phyloP scores from a whole-genome alignment of 768 basidiomycete genomes.

The Clavulina sp. region DNA sequence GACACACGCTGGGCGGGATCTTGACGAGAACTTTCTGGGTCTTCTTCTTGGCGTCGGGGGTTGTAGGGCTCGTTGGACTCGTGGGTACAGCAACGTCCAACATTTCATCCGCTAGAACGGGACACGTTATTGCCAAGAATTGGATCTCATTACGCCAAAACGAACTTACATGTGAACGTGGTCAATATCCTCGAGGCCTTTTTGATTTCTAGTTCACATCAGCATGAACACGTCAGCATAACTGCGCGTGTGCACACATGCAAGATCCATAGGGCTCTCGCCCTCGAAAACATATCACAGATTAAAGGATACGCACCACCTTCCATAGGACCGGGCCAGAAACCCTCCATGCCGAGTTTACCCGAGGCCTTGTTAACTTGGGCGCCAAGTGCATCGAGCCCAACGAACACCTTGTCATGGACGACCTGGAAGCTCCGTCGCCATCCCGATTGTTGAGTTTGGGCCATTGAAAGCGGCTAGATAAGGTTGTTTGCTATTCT shows the following conservation, averaged over 20 bases:
- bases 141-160: neutral
- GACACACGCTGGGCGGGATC: neutral
- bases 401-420: neutral
- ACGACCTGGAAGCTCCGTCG: no score
- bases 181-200: slow-evolving; percentile 1
- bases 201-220: slow-evolving; percentile 1
- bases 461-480: no score
- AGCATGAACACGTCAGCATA: no score
- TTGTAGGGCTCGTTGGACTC: neutral
- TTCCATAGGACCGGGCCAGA: neutral
- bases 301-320: neutral
- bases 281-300: neutral
- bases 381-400: neutral
- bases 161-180: slow-evolving; percentile 1
- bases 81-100: neutral
- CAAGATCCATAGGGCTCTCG: no score
- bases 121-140: neutral
- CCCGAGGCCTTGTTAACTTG: neutral
- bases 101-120: neutral
- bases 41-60: neutral
- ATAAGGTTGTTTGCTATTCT: no score
- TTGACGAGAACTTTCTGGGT: neutral
- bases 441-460: no score
- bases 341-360: neutral
- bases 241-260: no score